Conservation (phyloP, 164 flowering plant genomes). For the Liriodendron chinense region DNA sequence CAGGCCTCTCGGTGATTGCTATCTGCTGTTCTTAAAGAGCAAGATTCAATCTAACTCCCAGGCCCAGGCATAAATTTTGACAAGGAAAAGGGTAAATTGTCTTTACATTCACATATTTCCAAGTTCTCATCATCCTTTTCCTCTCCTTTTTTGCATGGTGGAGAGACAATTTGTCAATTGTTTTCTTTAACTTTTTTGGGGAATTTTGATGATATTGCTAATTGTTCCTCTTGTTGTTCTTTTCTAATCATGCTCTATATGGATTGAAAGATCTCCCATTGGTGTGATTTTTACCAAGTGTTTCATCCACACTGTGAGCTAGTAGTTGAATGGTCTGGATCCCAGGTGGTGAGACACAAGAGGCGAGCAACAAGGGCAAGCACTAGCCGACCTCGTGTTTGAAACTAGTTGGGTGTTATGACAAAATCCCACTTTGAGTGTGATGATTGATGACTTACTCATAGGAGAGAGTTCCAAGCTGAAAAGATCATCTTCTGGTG, state of each 20-base stretch:
- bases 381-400: neutral
- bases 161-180: no score
- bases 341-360: neutral
- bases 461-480: constrained; percentile 26
- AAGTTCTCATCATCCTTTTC: no score
- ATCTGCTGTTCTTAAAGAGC: no score
- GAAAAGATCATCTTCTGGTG: constrained; percentile 26
- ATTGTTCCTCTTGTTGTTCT: neutral
- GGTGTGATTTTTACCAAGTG: neutral
- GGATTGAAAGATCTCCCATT: neutral
- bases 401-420: neutral
- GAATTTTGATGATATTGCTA: neutral
- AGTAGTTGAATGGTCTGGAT: neutral
- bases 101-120: no score
- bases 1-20: no score
- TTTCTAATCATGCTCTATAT: neutral
- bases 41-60: no score
- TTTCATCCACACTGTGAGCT: neutral
- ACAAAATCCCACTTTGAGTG: neutral
- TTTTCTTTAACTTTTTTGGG: neutral
- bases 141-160: no score
- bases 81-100: no score
- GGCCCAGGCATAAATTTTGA: no score
- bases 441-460: constrained; percentile 28
- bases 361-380: neutral